phyloP scores from a whole-genome alignment of 257 asterid genomes.

The Cynanchum wilfordii region DNA sequence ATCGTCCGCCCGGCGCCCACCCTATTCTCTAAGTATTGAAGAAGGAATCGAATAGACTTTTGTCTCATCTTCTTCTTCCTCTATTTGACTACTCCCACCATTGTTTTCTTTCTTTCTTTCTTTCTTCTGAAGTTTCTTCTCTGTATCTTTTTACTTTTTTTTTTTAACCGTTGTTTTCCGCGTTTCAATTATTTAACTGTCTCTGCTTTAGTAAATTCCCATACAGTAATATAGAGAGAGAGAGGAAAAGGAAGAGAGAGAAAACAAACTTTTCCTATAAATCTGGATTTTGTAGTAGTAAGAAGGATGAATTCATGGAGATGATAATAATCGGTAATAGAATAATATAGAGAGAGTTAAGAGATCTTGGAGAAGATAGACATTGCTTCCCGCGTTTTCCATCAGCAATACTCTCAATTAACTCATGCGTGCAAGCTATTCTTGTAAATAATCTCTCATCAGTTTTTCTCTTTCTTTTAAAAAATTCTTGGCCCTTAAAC shows the following conservation, averaged over 20 bases:
- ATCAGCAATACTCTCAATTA: slow-evolving; percentile 29
- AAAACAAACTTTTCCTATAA: slow-evolving; percentile 3
- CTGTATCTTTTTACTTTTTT: neutral
- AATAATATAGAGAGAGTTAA: neutral
- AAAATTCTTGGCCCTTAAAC: slow-evolving; percentile 26
- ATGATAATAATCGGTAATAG: neutral
- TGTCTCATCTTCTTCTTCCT: slow-evolving; percentile 4
- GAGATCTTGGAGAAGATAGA: slow-evolving; percentile 20
- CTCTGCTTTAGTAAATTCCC: neutral
- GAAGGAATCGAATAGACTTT: slow-evolving; percentile 10
- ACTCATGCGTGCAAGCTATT: slow-evolving; percentile 89
- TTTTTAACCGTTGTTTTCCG: slow-evolving; percentile 29
- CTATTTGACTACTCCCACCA: neutral
- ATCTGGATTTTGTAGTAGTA: slow-evolving; percentile 20
- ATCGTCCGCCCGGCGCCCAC: neutral
- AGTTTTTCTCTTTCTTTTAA: neutral
- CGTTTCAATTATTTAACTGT: slow-evolving; percentile 24
- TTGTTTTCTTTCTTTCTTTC: slow-evolving; percentile 19
- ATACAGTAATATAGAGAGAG: neutral
- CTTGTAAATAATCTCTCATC: slow-evolving; percentile 22
- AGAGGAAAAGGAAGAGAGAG: neutral
- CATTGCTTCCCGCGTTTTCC: slow-evolving; percentile 83
- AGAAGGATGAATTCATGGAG: neutral
- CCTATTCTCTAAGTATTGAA: neutral
- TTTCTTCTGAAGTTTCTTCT: slow-evolving; percentile 46